Evolutionary conservation across 148 eudicot genomes (phyloP).

Genomic region (Chenopodium formosanum): DNA sequence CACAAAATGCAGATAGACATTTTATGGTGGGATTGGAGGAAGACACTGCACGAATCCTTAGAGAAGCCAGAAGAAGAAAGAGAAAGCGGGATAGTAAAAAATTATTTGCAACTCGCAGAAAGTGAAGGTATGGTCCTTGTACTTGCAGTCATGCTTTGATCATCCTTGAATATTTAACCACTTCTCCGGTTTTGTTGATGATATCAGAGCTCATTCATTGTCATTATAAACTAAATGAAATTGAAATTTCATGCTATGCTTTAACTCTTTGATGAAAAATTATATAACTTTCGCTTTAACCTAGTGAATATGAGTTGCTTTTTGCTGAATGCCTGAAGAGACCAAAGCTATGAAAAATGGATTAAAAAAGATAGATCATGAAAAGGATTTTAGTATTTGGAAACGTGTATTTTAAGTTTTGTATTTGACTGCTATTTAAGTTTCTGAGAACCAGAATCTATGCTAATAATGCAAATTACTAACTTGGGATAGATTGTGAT

Average conservation of each 20-base stretch:
- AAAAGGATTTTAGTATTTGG: too few relatives aligned
- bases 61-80: slow-evolving; percentile 86
- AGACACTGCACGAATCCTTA: slow-evolving; percentile 63
- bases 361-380: too few relatives aligned
- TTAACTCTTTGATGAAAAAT: not conserved
- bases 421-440: not conserved
- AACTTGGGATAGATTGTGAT: not conserved
- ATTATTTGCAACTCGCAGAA: slow-evolving; percentile 27
- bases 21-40: slow-evolving; percentile 44
- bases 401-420: too few relatives aligned
- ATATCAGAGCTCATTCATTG: not conserved
- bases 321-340: not conserved
- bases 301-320: not conserved
- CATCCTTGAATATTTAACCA: not conserved
- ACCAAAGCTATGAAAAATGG: not conserved
- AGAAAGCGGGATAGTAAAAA: slow-evolving; percentile 43
- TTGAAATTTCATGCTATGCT: not conserved
- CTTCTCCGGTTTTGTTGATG: not conserved
- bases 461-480: not conserved
- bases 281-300: not conserved
- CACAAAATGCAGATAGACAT: slow-evolving; percentile 37
- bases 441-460: not conserved
- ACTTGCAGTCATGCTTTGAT: not conserved
- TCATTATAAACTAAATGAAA: not conserved
- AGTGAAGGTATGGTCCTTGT: slow-evolving; percentile 49